A percentile compares a stretch with the other conserved stretches of the same genome.
Evolutionary conservation across 2,329 filamentous ascomycete genomes (phyloP).

Genomic region (Trichoderma atroviride): DNA sequence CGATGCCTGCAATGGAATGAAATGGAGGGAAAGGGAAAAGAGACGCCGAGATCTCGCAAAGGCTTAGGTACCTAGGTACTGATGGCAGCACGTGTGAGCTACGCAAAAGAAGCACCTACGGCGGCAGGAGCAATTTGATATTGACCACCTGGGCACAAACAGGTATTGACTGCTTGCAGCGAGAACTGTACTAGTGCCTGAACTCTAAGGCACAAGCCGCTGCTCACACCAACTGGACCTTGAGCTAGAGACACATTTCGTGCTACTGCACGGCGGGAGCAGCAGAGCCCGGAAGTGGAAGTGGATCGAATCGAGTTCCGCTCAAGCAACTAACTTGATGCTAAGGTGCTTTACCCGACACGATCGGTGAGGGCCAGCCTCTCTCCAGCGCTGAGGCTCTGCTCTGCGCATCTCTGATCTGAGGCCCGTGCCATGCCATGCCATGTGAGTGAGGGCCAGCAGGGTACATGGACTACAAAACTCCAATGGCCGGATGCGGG

Average conservation of each 20-base stretch:
- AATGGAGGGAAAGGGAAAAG: neutral
- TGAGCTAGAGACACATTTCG: neutral
- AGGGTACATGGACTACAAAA: neutral
- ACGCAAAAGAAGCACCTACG: neutral
- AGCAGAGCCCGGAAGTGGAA: neutral
- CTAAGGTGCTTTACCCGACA: slow-evolving; percentile 22
- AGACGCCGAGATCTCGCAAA: neutral
- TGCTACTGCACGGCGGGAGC: slow-evolving; percentile 3
- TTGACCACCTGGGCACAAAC: neutral
- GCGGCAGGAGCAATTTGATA: neutral
- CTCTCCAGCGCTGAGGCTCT: neutral
- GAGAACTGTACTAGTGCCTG: neutral
- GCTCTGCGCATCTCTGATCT: neutral
- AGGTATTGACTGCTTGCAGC: neutral
- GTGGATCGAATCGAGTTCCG: neutral
- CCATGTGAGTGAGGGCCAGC: neutral
- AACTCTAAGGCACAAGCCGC: neutral
- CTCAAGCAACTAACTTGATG: slow-evolving; percentile 3
- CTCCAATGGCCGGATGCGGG: neutral
- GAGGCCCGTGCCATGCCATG: neutral
- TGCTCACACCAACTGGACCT: neutral
- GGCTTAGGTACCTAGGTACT: too few relatives aligned
- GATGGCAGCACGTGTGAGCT: neutral
- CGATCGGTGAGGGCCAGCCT: slow-evolving; percentile 7
- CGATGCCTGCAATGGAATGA: neutral